Base-by-base conservation (phyloP, 441 rosid species). In the Erysimum pusillum region DNA sequence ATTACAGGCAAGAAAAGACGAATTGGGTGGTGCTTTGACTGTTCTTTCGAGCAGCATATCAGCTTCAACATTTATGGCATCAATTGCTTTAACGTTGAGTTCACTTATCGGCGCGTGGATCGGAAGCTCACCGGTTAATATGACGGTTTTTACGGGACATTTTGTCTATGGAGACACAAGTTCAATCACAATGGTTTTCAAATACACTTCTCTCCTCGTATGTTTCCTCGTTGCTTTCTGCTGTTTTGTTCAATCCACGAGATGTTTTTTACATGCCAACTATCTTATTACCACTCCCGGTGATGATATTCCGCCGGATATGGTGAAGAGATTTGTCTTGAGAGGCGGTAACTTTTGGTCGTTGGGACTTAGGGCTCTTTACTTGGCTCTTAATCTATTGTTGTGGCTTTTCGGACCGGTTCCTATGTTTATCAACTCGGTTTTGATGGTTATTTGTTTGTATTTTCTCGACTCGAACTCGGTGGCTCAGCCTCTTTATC, bases 71-170 rank as follows among this genome's bases (percentile, higher is more conserved):
- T 87, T 79, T 75, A 78, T 91, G 58, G 84, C 86, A 2, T 78
- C 97, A n/a, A 75, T 91, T 54, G 83, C 90, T 62, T 79, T 94
- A 39, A 87, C 94, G 2, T 65, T 94, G 18, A 73, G 97, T 74
- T 90, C 91, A 67, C 82, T 91, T 0, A 91, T 94, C 41, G 97
- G 97, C 41, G 91, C 91, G 9, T 94, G 94, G 97, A 87, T 92
- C 10, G 88, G 91, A 42, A 84, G 81, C 42, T 79, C 89, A 12
- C 81, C 81, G 17, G 62, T 86, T 9, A 56, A 83, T 6, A 82
- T 76, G 54, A 83, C 74, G 7, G 68, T 90, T 32, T 87, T 90
- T 53, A 57, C 79, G 0, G 85, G 92, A 36, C 61, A 63, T n/a
- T 71, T 90, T 58, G 73, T 93, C 15, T 91, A 80, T 36, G 98